Evolutionary conservation across 1,284 basidiomycete genomes (phyloP).

Genomic region (Pascua sp.): DNA sequence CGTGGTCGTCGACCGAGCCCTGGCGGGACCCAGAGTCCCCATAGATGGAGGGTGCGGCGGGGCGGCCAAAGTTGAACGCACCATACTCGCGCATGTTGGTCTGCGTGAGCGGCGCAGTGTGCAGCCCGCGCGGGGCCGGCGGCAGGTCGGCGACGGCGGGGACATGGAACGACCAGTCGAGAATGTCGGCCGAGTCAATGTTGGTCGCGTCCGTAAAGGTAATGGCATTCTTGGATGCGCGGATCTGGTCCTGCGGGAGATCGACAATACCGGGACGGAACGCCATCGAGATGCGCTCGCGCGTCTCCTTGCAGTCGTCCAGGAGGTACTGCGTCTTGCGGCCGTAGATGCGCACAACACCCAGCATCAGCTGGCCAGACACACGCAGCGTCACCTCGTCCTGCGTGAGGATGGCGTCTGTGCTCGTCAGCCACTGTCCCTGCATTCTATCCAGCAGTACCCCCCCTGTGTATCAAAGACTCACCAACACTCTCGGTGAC

Average conservation of each 20-base stretch:
- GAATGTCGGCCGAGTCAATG: slow-evolving; percentile 31
- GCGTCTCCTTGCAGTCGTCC: slow-evolving; percentile 95
- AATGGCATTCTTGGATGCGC: slow-evolving; percentile 69
- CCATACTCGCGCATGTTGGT: slow-evolving; percentile 41
- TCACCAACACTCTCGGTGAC: slow-evolving; percentile 87
- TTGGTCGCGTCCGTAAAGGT: slow-evolving; percentile 32
- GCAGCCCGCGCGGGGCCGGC: slow-evolving; percentile 12
- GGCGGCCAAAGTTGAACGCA: slow-evolving; percentile 45
- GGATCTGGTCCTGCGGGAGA: slow-evolving; percentile 88
- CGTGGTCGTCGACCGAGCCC: slow-evolving; percentile 23
- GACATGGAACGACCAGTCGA: slow-evolving; percentile 37
- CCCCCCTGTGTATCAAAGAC: slow-evolving; percentile 35
- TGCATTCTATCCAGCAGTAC: not conserved
- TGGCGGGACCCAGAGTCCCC: slow-evolving; percentile 38
- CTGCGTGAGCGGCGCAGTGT: slow-evolving; percentile 21
- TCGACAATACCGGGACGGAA: slow-evolving; percentile 91
- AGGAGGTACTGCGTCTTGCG: slow-evolving; percentile 95
- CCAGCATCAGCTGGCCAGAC: slow-evolving; percentile 90
- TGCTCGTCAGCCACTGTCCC: not conserved
- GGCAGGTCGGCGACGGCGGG: slow-evolving; percentile 10
- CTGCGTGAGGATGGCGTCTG: slow-evolving; percentile 79
- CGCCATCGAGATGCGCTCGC: slow-evolving; percentile 93
- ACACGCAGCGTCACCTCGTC: slow-evolving; percentile 83
- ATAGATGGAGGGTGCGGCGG: slow-evolving; percentile 49
- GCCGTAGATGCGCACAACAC: slow-evolving; percentile 95